These are phyloP conservation scores for Primulina eburnea DNA, from an alignment of 257 asterid genomes.

Conservation along the genomic window DNA sequence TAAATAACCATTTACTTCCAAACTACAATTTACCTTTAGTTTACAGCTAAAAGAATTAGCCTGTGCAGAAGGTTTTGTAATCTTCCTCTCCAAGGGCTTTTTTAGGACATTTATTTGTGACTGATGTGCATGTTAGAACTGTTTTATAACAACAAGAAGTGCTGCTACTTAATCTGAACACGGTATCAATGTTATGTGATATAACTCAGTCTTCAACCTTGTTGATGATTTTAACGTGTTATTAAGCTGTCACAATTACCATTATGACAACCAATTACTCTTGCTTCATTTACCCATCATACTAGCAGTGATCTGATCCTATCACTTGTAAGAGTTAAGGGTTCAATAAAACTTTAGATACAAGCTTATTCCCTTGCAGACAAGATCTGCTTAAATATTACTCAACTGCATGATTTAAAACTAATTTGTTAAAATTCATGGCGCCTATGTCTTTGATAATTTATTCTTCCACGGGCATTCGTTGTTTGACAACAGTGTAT, in stretches of 20 bases:
- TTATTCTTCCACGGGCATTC: not conserved
- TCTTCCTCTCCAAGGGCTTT: not conserved
- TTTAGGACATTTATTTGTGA: not conserved
- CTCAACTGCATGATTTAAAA: not conserved
- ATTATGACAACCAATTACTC: not conserved
- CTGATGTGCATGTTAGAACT: not conserved
- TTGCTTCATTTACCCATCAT: not conserved
- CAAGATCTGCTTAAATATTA: constrained; percentile 1
- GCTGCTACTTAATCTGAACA: not conserved
- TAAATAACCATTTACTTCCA: not conserved
- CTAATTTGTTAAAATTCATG: not conserved
- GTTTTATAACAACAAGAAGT: not conserved
- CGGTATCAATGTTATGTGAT: not conserved
- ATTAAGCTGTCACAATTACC: too few species aligned
- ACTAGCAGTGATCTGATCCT: not conserved
- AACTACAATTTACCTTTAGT: not conserved
- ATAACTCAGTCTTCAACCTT: not conserved
- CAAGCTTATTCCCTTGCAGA: not conserved
- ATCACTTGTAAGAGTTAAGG: not conserved
- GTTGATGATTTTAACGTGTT: not conserved
- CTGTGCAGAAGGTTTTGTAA: not conserved
- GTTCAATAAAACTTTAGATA: not conserved
- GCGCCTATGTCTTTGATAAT: not conserved
- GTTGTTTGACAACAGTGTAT: not conserved
- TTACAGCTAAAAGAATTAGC: too few species aligned